Base-by-base conservation (phyloP, 805 yeast species). In the Suhomyces canberraensis region DNA sequence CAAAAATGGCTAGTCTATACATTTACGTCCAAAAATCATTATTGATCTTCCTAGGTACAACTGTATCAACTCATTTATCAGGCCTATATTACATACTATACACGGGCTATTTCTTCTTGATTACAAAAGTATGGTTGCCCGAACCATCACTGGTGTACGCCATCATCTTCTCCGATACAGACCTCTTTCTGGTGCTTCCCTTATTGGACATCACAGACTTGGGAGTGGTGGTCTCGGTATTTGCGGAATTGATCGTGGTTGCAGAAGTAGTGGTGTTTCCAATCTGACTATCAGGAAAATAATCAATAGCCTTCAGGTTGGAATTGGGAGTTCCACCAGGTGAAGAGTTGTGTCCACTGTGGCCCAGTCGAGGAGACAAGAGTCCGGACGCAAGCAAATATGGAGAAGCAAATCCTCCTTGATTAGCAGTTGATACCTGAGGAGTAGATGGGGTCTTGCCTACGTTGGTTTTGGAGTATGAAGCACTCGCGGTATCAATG, bases 331-430 rank as follows among this genome's bases (percentile, higher is more conserved):
- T 48, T 4, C 41, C 44, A 1, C 43, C 39, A 20, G 52, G 46
- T 5, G 45, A 39, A 4, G 50, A 39, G 2, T 44, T 35, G 31
- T 36, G 42, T 22, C 42, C 44, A 25, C 52, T 48, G 15, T 37
- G 41, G 4, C 52, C 57, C 44, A 52, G 52, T 43, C 68, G 71
- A 1, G 84, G 82, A 0, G 85, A 73, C 33, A 73, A 52, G 20
- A 76, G 50, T 1, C 85, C 86, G 0, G 84, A 75, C 0, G 86
- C 84, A 40, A 81, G 57, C 31, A 81, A 63, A 46, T 79, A 83
- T 2, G 89, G 88, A 5, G 88, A 80, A 0, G 81, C 73, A 53
- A 82, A 75, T 0, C 87, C 87, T 25, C 57, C 53, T 30, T 49
- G 51, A 17, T 29, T 35, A 7, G 46, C 27, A 18, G 42, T 34